Percentiles rank a stretch among this genome's conserved stretches.
Evolutionary conservation across 2,329 filamentous ascomycete genomes (phyloP).

Genomic region (Cadophora sp.): DNA sequence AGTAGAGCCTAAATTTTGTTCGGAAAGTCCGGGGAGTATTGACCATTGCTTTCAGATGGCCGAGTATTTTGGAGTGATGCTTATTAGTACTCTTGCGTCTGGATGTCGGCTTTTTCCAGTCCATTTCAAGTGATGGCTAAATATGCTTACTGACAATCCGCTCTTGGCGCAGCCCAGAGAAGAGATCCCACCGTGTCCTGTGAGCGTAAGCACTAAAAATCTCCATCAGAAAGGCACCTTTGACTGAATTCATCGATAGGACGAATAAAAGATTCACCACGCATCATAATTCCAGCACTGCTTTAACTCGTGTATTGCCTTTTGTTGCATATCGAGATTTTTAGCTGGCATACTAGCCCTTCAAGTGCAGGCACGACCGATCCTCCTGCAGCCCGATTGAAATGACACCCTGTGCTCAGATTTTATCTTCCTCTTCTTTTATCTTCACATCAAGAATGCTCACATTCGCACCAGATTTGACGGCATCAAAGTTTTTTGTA

Average conservation of each 20-base stretch:
- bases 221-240: neutral
- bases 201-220: neutral
- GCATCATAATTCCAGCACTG: neutral
- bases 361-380: no score
- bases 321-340: neutral
- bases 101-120: neutral
- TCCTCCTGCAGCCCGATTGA: no score
- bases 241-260: neutral
- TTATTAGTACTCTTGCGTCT: neutral
- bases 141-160: neutral
- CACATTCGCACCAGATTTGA: no score
- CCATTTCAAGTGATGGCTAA: neutral
- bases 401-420: neutral
- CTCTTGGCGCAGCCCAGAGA: neutral
- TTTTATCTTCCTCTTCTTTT: neutral
- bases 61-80: neutral
- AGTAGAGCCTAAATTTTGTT: neutral
- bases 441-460: neutral
- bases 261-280: neutral
- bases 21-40: neutral
- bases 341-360: neutral
- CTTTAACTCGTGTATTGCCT: neutral
- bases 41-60: neutral
- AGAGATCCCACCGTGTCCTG: neutral
- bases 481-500: no score